Base-by-base conservation (phyloP, 176 grass and related monocot species). In the Canna indica region DNA sequence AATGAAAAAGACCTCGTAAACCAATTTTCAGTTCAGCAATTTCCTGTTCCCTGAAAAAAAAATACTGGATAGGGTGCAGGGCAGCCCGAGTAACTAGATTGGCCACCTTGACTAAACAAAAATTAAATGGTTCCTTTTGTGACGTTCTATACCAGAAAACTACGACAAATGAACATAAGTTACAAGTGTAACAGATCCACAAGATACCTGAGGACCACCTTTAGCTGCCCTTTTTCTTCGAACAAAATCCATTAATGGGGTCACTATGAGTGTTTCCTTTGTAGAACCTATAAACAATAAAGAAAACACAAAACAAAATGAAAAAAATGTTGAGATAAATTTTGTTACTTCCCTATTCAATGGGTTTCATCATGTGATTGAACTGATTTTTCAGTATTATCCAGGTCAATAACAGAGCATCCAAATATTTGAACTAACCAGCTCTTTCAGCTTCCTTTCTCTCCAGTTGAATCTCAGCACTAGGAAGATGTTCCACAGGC, bases 401-500 rank as follows among this genome's bases (percentile, higher is more conserved):
- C 50, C 7, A 54, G 6, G 50, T 6, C n/a, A n/a, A 47, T 28
- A 41, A 24, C 28, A 62, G 17, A 39, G 16, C 56, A 25, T 53
- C 54, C 76, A 68, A 39, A 36, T 75, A 47, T 66, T 26, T 35
- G 67, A 64, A 71, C 80, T 78, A 67, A 99, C 95, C 95, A 80
- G 86, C 84, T 68, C 81, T 90, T 88, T 94, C 95, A 71, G 90
- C 95, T 87, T 99, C 95, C 79, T 89, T 96, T 75, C 95, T 90
- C 83, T 99, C 95, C 32, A 93, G 85, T 76, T 99, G 95, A 81
- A 99, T 94, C 82, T 93, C 95, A 83, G 95, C 95, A 76, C 95
- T 99, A 68, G 90, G 95, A 80, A 99, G 71, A 81, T 94, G 85
- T 61, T 99, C 90, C 54, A 71, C 63, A 42, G 95, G 95, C 67